Conservation (phyloP, 2,329 filamentous ascomycete genomes). For the Penicillium sp. region DNA sequence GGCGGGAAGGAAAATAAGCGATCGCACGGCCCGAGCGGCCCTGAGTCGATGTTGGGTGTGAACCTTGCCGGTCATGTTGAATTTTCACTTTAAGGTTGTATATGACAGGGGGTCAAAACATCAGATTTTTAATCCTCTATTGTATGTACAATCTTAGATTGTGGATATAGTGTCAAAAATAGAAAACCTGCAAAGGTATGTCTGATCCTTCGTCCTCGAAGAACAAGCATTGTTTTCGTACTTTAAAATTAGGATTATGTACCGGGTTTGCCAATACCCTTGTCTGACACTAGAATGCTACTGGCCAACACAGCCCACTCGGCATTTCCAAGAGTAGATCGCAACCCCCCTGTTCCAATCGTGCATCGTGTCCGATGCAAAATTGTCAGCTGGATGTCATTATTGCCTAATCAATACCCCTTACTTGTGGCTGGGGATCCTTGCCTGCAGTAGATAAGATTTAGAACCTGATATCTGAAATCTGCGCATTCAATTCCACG, state of each 20-base stretch:
- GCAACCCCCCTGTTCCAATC: background rate
- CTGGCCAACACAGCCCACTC: background rate
- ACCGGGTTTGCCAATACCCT: background rate
- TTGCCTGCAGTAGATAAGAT: background rate
- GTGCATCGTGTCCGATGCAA: background rate
- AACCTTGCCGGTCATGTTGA: background rate
- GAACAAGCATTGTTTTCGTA: too few relatives aligned
- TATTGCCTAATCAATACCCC: background rate
- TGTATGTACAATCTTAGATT: background rate
- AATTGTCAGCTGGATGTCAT: background rate
- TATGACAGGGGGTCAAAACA: background rate
- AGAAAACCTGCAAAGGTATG: too few relatives aligned
- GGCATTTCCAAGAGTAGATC: background rate
- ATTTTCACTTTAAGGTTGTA: conserved; percentile 8
- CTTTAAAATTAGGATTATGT: too few relatives aligned
- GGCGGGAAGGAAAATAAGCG: background rate
- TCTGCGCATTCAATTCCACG: too few relatives aligned
- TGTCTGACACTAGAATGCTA: background rate
- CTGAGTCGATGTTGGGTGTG: background rate
- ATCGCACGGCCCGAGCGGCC: background rate
- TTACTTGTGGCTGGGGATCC: background rate
- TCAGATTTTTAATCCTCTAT: background rate
- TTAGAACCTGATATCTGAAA: background rate
- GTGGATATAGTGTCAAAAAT: too few relatives aligned
- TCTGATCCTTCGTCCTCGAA: background rate